phyloP scores from a whole-genome alignment of 148 eudicot species.

The Nepenthes gracilis region DNA sequence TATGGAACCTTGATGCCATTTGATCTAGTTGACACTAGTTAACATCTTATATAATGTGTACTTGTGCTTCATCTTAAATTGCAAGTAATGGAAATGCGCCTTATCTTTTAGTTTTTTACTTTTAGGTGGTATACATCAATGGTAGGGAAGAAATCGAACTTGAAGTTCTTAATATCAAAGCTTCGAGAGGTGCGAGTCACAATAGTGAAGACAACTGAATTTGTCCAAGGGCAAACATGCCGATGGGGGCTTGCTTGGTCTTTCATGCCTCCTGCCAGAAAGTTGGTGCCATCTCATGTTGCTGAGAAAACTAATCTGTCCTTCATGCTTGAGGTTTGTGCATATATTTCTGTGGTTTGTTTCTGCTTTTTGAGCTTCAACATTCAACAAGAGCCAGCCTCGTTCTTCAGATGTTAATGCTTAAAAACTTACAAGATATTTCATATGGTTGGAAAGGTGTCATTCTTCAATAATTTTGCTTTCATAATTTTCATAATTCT shows the following conservation, averaged over 20 bases:
- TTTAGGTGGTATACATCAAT: constrained; percentile 93
- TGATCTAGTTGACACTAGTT: neutral
- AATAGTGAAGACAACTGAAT: constrained; percentile 86
- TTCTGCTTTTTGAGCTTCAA: neutral
- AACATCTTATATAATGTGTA: too few species aligned
- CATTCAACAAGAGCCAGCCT: neutral
- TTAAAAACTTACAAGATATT: neutral
- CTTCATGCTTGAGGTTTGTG: constrained; percentile 72
- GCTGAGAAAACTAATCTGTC: constrained; percentile 35
- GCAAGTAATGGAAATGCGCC: neutral
- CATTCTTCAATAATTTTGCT: too few species aligned
- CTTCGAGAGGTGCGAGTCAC: constrained; percentile 78
- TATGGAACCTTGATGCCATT: too few species aligned
- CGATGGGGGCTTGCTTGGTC: constrained; percentile 99
- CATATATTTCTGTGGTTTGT: neutral
- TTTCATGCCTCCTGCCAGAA: constrained; percentile 50
- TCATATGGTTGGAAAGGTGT: neutral
- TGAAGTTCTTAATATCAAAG: constrained; percentile 51
- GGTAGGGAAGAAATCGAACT: constrained; percentile 85
- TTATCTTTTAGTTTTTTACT: constrained; percentile 6
- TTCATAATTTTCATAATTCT: too few species aligned
- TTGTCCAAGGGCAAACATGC: constrained; percentile 90
- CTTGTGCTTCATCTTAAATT: neutral
- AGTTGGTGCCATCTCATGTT: constrained; percentile 24
- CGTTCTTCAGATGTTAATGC: neutral